Base-by-base conservation (phyloP, 345 rosid species). In the Citrus mangshanensis region DNA sequence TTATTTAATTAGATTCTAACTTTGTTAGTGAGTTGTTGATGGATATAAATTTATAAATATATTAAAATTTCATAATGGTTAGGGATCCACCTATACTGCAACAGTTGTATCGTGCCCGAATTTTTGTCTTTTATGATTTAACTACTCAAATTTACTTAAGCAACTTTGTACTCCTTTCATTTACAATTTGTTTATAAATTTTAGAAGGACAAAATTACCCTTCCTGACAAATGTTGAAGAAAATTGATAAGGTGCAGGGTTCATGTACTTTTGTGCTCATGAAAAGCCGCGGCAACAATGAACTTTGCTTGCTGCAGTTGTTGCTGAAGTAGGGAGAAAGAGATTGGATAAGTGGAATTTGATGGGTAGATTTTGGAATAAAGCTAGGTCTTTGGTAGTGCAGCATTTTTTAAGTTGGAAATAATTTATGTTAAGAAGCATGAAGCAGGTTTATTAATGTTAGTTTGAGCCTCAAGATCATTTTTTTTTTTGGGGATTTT, bases 241-340 rank as follows among this genome's bases (percentile, higher is more conserved):
- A 83, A 60, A 72, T 93, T 91, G 95, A 93, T 84, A 81, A 85
- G 24, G 9, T 78, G 86, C 86, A 32, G 99, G 96, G 71, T 85
- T 93, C 76, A 89, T 89, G 84, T 85, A 35, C 7, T 35, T 88
- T 62, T 93, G 98, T 98, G 95, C 91, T 4, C 83, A 70, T 24
- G 99, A 95, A 22, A 63, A 76, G 78, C 97, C 97, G 1, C 93
- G 98, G 98, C 82, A 95, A 81, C 99, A 95, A 27, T 95, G 97
- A 95, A 92, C 95, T 4, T 85, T 95, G 86, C 93, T 92, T n/a
- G 78, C 91, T 56, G 95, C 0, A 35, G 38, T 35, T 6, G 8
- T 35, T 35, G 38, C 7, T 35, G 38, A 93, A 59, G 94, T 89
- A 0, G 91, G 91, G 55, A 87, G 90, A 74, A 35, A 35, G 88